Base-by-base conservation (phyloP, 495 filamentous ascomycete species). In the Choiromyces venosus region DNA sequence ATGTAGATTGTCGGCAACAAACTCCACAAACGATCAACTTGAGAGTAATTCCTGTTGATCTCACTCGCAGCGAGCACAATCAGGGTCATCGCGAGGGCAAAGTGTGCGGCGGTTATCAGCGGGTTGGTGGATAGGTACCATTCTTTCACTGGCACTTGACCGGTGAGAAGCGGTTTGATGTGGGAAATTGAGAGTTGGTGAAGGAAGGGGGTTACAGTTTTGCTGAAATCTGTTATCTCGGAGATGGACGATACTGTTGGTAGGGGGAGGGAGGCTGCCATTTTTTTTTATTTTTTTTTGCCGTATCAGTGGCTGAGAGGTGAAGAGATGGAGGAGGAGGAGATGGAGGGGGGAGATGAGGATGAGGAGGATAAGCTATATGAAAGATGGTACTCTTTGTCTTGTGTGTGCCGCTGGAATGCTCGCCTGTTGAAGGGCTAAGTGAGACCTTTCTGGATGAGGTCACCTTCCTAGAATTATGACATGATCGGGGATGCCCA, bases 1-100 rank as follows among this genome's bases (percentile, higher is more conserved):
- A 93, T 92, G 84, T 93, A 97, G 66, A 97, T 61, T 10, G 91
- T 89, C 19, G 96, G 96, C 61, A 98, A 82, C 67, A 99, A 84
- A 81, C 91, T 92, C 96, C 96, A 99, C 75, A 89, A 84, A 2
- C 96, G 87, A 82, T 99, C 96, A 14, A 99, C 90, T 82, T 98
- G 94, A 10, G 92, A 96, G 83, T 92, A 97, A 83, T 99, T 98
- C 68, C 88, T 87, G 82, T 92, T 97, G 83, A 94, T 83, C 82
- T 98, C 95, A 37, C 91, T 89, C 3, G 86, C 83, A 38, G 94
- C 73, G 37, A 97, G 85, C 74, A 94, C 91, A 8, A 93, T 71
- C 2, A 85, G 86, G 36, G 89, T 88, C 14, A 94, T 78, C 40
- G 88, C 83, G 21, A 94, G 79, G 4, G 91, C 88, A 74, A 96